Conservation (phyloP, 2,329 filamentous ascomycete genomes). For the Ophiostoma pallidulum region DNA sequence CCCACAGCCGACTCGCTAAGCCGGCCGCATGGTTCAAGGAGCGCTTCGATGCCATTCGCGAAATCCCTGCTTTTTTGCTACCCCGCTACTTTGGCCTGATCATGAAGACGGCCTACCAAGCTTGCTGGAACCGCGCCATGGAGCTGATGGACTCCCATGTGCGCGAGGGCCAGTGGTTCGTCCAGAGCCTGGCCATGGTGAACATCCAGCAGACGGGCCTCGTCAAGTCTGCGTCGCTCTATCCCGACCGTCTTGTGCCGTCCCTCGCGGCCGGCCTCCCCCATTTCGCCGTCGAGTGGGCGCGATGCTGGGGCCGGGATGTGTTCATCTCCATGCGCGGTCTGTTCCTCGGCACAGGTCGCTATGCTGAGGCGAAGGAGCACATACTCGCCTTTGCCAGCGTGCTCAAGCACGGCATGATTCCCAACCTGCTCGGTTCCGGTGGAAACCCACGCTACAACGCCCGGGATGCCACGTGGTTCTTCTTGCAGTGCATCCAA, state of each 20-base stretch:
- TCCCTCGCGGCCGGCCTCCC: slow-evolving; percentile 86
- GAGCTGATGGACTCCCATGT: slow-evolving; percentile 72
- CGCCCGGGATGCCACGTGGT: slow-evolving; percentile 93
- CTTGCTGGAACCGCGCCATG: slow-evolving; percentile 68
- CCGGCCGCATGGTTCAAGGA: slow-evolving; percentile 72
- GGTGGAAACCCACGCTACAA: slow-evolving; percentile 88
- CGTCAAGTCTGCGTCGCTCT: slow-evolving; percentile 83
- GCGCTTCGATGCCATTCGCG: slow-evolving; percentile 76
- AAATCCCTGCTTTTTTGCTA: slow-evolving; percentile 77
- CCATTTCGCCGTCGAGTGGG: slow-evolving; percentile 90
- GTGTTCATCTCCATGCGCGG: slow-evolving; percentile 94
- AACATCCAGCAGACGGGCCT: slow-evolving; percentile 84
- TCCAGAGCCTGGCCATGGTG: slow-evolving; percentile 82
- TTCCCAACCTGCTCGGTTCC: slow-evolving; percentile 83
- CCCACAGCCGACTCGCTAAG: slow-evolving; percentile 52
- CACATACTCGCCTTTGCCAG: slow-evolving; percentile 93
- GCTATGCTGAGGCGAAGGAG: slow-evolving; percentile 80
- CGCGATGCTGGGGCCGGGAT: slow-evolving; percentile 93
- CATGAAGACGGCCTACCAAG: slow-evolving; percentile 77
- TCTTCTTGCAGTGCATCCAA: slow-evolving; percentile 92
- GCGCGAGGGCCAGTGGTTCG: slow-evolving; percentile 73
- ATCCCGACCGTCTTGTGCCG: slow-evolving; percentile 74
- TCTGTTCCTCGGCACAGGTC: slow-evolving; percentile 80
- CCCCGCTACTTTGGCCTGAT: slow-evolving; percentile 91
- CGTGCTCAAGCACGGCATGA: slow-evolving; percentile 96